Conservation (phyloP, 192 early-diverging fungal genomes). For the Backusella circina region DNA sequence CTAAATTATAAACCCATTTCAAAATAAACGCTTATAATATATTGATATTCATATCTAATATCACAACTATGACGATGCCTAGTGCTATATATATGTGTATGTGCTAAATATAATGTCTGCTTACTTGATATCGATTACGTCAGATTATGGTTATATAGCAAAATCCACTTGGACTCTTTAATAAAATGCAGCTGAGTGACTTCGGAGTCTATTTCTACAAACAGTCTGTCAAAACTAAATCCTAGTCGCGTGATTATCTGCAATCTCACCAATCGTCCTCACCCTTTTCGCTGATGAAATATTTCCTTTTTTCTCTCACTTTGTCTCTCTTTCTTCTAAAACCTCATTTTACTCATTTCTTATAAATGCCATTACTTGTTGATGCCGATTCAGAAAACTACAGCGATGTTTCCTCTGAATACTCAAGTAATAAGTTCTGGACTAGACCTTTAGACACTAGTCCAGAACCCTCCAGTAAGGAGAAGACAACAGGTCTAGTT, state of each 20-base stretch:
- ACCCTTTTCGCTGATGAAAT: background rate
- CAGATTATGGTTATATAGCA: background rate
- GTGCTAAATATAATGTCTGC: background rate
- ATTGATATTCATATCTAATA: background rate
- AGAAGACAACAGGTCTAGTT: background rate
- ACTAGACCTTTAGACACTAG: background rate
- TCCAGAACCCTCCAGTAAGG: background rate
- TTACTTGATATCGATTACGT: background rate
- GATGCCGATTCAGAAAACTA: background rate
- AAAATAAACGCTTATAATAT: background rate
- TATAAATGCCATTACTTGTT: background rate
- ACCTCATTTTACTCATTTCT: background rate
- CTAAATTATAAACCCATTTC: background rate
- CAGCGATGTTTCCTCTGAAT: background rate
- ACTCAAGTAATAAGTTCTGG: background rate
- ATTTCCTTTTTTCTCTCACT: slow-evolving; percentile 1
- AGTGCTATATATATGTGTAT: background rate
- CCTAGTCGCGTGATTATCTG: background rate
- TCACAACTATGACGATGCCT: background rate
- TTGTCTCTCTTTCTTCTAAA: background rate
- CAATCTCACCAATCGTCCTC: background rate
- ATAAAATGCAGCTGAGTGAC: background rate
- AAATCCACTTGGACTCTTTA: background rate
- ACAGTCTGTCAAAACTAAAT: background rate
- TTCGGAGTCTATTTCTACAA: background rate